A percentile compares a stretch with the other conserved stretches of the same genome.
Evolutionary conservation across 2,329 filamentous ascomycete genomes (phyloP).

Genomic region (Penicillium sp.): DNA sequence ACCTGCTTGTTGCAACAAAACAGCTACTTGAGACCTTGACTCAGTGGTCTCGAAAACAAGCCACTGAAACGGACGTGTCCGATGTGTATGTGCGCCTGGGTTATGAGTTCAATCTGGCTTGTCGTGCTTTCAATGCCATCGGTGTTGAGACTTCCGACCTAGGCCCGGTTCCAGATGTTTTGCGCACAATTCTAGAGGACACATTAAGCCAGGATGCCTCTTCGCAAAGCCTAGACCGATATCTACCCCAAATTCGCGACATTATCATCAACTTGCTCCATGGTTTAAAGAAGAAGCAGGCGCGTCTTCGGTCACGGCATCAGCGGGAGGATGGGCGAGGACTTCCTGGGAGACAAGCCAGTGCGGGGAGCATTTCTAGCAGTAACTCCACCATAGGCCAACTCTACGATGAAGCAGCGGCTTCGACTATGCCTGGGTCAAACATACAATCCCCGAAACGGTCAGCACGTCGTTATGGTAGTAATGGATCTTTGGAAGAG

Average conservation of each 20-base stretch:
- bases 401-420: conserved; percentile 42
- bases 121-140: conserved; percentile 92
- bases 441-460: conserved; percentile 35
- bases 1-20: conserved; percentile 95
- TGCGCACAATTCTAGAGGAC: conserved; percentile 89
- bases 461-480: conserved; percentile 38
- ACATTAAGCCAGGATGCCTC: conserved; percentile 96
- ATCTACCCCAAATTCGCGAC: conserved; percentile 89
- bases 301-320: conserved; percentile 68
- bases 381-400: conserved; percentile 48
- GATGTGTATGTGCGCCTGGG: conserved; percentile 97
- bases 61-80: conserved; percentile 91
- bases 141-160: conserved; percentile 93
- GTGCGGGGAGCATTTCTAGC: conserved; percentile 49
- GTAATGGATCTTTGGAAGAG: conserved; percentile 41
- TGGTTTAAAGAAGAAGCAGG: conserved; percentile 94
- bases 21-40: conserved; percentile 96
- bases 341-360: conserved; percentile 44
- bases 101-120: conserved; percentile 99
- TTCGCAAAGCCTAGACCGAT: conserved; percentile 88
- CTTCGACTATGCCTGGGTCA: conserved; percentile 21
- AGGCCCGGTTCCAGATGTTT: conserved; percentile 88
- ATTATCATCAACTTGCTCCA: conserved; percentile 98
- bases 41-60: conserved; percentile 91
- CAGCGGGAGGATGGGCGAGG: conserved; percentile 50